Base-by-base conservation (phyloP, 2,329 filamentous ascomycete species). In the Cytospora piceae region DNA sequence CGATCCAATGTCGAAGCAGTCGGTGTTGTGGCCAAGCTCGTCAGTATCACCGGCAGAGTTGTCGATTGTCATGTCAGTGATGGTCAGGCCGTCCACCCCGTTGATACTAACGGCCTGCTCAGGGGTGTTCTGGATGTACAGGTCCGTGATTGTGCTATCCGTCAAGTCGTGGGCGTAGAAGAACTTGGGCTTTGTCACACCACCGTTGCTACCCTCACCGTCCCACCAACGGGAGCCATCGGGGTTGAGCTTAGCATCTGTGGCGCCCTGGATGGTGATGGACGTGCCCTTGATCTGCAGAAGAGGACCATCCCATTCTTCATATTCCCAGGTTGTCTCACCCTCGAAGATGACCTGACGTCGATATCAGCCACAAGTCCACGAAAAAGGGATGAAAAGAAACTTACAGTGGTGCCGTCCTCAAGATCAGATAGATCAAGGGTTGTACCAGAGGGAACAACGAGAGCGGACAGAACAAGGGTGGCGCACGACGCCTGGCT, bases 221-320 rank as follows among this genome's bases (percentile, higher is more conserved):
- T 89, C 86, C 87, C 87, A 89, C 81, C 83, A 89, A 46, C 77
- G 74, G 17, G 79, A 70, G 39, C 87, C 86, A 32, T 83, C 79
- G 61, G 85, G 84, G 70, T 90, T 79, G 61, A 90, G 81, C 22
- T 80, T 74, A 67, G 79, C 79, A 17, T 83, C 87, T 2, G 76
- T 71, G 20, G 82, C 82, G 55, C 83, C 84, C 15, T 78, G 78
- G 52, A 89, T 79, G 39, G 79, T 81, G 69, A 89, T 80, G 68
- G 78, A 76, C 29, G 75, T 83, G 51, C 88, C 88, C 1, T 83
- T 83, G 68, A 90, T 79, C 37, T 81, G 81, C 71, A 91, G 82
- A 15, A 91, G 78, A 58, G 88, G 88, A 0, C 88, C 88, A 2
- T 74, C 74, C 88, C 88, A 91, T 71, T 87, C 84, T 69, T 85